These are phyloP conservation scores for Talinum fruticosum DNA, from an alignment of 148 eudicot species.

Conservation along the genomic window DNA sequence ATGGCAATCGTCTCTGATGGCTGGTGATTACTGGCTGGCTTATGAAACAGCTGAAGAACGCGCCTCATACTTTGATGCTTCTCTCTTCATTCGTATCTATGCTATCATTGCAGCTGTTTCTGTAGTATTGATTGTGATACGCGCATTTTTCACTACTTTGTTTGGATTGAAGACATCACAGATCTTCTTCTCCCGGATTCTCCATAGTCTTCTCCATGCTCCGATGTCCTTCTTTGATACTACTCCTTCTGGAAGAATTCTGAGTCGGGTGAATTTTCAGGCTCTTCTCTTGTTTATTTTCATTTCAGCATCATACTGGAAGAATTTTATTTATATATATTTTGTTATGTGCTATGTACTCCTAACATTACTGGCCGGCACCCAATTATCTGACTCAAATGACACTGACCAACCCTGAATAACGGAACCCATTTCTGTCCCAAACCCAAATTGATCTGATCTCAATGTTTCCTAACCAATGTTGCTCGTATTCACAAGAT, in stretches of 20 bases:
- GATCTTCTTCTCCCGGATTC: constrained; percentile 58
- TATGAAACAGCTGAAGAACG: constrained; percentile 68
- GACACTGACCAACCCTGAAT: no score
- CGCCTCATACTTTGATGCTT: constrained; percentile 52
- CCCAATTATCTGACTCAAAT: no score
- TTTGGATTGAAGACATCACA: constrained; percentile 82
- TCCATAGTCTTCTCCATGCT: constrained; percentile 74
- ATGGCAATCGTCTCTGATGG: constrained; percentile 79
- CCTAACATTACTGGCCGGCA: no score
- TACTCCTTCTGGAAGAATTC: constrained; percentile 94
- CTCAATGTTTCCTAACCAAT: no score
- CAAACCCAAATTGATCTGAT: no score
- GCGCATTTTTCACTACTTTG: constrained; percentile 43
- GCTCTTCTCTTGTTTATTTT: not conserved
- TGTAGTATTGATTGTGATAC: constrained; percentile 37
- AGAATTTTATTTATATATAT: no score
- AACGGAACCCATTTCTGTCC: no score
- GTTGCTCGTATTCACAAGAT: no score
- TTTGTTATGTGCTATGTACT: no score
- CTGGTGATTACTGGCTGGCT: constrained; percentile 88
- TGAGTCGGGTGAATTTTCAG: constrained; percentile 69
- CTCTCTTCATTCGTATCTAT: constrained; percentile 64
- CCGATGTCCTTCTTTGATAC: constrained; percentile 99
- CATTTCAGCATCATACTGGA: no score
- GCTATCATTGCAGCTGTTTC: constrained; percentile 53